phyloP scores from a whole-genome alignment of 306 rosid species.

The Pyrus bretschneideri region DNA sequence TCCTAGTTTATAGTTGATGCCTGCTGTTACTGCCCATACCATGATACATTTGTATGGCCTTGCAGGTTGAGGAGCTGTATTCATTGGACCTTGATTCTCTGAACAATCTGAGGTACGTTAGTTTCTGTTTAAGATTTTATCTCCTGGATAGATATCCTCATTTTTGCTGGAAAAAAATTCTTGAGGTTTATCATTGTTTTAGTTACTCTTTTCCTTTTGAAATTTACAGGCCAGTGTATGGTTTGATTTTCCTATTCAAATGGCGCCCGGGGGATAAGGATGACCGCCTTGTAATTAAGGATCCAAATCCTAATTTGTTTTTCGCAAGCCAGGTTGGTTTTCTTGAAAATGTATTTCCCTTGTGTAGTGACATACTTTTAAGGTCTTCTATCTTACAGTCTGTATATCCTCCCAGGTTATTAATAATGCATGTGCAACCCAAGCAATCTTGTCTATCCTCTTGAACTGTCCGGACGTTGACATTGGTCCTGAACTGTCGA shows the following conservation, averaged over 20 bases:
- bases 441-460: slow-evolving; percentile 95
- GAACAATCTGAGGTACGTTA: slow-evolving; percentile 66
- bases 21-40: neutral
- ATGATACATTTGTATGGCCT: slow-evolving; percentile 18
- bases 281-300: slow-evolving; percentile 77
- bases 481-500: slow-evolving; percentile 77
- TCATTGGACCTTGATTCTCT: slow-evolving; percentile 81
- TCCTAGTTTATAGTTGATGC: slow-evolving; percentile 6
- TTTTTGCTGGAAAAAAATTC: slow-evolving; percentile 1
- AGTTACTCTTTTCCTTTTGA: neutral
- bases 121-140: slow-evolving; percentile 14
- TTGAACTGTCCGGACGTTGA: slow-evolving; percentile 83
- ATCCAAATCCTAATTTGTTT: slow-evolving; percentile 91
- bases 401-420: slow-evolving; percentile 51
- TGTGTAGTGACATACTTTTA: neutral
- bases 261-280: slow-evolving; percentile 98
- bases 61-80: slow-evolving; percentile 93
- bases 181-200: slow-evolving; percentile 8
- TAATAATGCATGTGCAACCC: slow-evolving; percentile 98
- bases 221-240: slow-evolving; percentile 81
- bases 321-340: slow-evolving; percentile 90
- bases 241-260: slow-evolving; percentile 96
- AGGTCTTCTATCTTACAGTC: slow-evolving; percentile 5
- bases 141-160: neutral
- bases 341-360: neutral